Evolutionary conservation across 2,329 filamentous ascomycete genomes (phyloP), one percentile per base, ranked within the genome.

Genomic region (Tolypocladium pustulatum): DNA sequence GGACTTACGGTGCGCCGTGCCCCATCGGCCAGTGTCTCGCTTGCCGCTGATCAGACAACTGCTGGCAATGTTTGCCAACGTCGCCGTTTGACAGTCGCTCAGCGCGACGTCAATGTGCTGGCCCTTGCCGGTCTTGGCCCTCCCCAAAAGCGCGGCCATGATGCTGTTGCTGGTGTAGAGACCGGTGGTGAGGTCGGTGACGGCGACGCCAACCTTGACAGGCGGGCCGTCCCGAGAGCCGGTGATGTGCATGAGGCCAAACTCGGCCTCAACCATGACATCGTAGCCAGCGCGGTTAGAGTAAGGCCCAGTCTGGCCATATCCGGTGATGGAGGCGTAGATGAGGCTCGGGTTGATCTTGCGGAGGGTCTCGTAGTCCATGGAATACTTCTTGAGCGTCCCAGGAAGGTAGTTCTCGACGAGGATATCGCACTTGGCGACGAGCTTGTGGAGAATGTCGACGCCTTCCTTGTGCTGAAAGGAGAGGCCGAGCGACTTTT

Each of bases 201-300:
- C 94, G 2, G 94, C 94, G 3, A 99, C 94, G 22, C 94, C 94
- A 2, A 99, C 94, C 75, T 99, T 99, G 43, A 97, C 94, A 0
- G 94, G 94, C 1, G 91, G 88, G 0, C 93, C 91, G 66, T 96
- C 89, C 58, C 92, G 82, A 61, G 83, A 83, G 37, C 94, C 94
- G 0, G 94, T 99, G 66, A 99, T 97, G 75, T 99, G 94, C 94
- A 99, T 99, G 59, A 99, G 76, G 0, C 94, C 94, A 75, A 99
- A 92, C 71, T 97, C 94, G 60, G 94, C 94, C 77, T 99, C 94
- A 13, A 99, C 93, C 93, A 99, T 99, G 65, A 99, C 94, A 73
- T 99, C 94, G 78, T 99, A 99, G 5, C 94, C 94, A 4, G 94
- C 91, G 17, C 94, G 83, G 63, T 86, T 83, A 7, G 87, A 85